Evolutionary conservation across 2,329 filamentous ascomycete genomes (phyloP).

Genomic region (Aureobasidium mangrovei): DNA sequence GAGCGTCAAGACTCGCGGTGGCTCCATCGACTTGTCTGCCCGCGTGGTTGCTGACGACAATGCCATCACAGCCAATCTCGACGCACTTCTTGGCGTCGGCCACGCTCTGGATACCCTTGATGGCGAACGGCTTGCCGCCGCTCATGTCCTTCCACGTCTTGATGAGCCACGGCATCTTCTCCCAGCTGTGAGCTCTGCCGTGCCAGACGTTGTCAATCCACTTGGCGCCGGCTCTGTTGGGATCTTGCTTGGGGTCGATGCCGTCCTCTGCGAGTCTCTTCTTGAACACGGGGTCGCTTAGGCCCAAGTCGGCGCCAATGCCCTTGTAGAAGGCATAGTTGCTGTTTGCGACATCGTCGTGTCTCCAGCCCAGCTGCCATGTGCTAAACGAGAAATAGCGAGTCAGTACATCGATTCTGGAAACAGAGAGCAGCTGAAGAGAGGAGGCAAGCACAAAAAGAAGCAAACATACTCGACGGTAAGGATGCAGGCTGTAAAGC

Average conservation of each 20-base stretch:
- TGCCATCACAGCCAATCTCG: constrained; percentile 54
- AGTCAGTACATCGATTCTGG: no score
- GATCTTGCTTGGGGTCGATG: constrained; percentile 45
- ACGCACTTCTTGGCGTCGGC: constrained; percentile 54
- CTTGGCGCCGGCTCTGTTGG: constrained; percentile 47
- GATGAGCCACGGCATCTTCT: constrained; percentile 57
- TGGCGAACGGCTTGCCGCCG: constrained; percentile 48
- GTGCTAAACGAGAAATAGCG: constrained; percentile 28
- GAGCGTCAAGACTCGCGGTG: constrained; percentile 49
- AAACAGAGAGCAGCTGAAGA: no score
- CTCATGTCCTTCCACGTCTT: constrained; percentile 47
- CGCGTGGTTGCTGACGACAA: constrained; percentile 64
- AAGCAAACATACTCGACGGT: constrained; percentile 40
- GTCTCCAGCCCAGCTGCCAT: constrained; percentile 55
- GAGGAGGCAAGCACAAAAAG: no score
- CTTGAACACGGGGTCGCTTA: constrained; percentile 52
- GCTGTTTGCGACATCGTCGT: constrained; percentile 46
- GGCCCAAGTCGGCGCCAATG: constrained; percentile 49
- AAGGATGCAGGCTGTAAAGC: constrained; percentile 50
- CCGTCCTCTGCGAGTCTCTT: constrained; percentile 41
- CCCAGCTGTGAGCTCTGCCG: constrained; percentile 55
- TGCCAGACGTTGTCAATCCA: constrained; percentile 62
- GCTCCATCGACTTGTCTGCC: constrained; percentile 57
- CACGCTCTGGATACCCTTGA: constrained; percentile 64
- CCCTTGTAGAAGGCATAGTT: constrained; percentile 59